Evolutionary conservation across 352 stramenopile genomes (phyloP).

Genomic region (Globisporangium spinosum): DNA sequence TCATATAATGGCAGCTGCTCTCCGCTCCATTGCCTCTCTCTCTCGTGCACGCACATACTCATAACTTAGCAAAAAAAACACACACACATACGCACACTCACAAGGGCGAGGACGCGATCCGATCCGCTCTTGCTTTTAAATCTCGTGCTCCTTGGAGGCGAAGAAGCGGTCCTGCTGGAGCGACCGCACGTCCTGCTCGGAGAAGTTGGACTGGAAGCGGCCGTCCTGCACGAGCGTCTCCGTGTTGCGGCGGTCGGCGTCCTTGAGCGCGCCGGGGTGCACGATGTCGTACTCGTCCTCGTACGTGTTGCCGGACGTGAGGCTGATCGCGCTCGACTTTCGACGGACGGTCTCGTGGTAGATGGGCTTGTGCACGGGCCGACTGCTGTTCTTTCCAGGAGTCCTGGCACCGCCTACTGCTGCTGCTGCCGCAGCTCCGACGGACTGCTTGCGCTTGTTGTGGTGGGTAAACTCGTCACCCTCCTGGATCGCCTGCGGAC

Average conservation of each 20-base stretch:
- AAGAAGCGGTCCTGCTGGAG: conserved; percentile 24
- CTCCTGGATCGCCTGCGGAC: conserved; percentile 9
- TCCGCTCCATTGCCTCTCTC: background rate
- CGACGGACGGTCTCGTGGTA: conserved; percentile 7
- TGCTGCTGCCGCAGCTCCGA: background rate
- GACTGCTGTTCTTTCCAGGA: conserved; percentile 8
- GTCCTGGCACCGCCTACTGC: background rate
- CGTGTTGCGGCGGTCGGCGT: conserved; percentile 59
- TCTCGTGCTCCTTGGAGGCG: conserved; percentile 16
- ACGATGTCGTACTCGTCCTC: conserved; percentile 78
- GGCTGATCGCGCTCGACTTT: conserved; percentile 5
- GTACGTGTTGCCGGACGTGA: conserved; percentile 18
- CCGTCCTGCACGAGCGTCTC: conserved; percentile 57
- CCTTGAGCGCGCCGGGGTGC: conserved; percentile 46
- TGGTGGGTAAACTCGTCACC: conserved; percentile 7
- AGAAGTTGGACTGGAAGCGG: conserved; percentile 66
- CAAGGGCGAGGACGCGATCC: background rate
- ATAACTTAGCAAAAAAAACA: conserved; percentile 8
- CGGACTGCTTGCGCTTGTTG: conserved; percentile 15
- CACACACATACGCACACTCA: background rate
- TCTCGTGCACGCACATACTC: background rate
- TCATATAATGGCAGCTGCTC: conserved; percentile 3
- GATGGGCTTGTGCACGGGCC: conserved; percentile 10
- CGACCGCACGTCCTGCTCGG: conserved; percentile 33
- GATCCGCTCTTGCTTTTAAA: background rate